phyloP scores from a whole-genome alignment of 139 green algal genomes.

The Closterium sp. region DNA sequence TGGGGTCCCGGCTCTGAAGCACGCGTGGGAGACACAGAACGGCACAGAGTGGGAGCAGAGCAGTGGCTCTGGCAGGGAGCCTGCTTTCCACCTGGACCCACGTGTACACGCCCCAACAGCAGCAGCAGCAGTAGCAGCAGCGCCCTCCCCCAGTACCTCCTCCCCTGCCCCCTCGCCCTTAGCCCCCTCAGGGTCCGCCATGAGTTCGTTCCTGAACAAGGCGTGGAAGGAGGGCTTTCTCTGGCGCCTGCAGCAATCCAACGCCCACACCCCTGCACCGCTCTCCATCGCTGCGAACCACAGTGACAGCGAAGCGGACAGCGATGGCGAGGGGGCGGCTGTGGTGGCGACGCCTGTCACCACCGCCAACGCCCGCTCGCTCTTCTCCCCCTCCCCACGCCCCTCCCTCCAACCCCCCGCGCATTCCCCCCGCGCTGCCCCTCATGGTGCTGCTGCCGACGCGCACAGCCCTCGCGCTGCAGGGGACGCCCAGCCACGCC shows the following conservation, averaged over 20 bases:
- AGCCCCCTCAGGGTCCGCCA: background rate
- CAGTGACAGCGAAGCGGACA: background rate
- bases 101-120: background rate
- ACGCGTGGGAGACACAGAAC: background rate
- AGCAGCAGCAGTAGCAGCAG: background rate
- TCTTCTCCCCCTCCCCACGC: background rate
- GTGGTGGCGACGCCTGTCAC: background rate
- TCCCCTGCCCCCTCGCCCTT: no score
- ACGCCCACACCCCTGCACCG: background rate
- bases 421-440: background rate
- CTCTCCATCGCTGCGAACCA: background rate
- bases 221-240: background rate
- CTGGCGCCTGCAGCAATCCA: background rate
- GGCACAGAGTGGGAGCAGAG: background rate
- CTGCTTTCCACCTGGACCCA: background rate
- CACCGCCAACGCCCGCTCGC: background rate
- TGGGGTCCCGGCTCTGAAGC: background rate
- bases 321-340: background rate
- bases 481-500: background rate
- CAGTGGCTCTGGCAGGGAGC: background rate
- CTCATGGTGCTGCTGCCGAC: background rate
- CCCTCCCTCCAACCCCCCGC: background rate
- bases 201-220: background rate
- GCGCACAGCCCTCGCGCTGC: background rate
- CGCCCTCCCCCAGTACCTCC: background rate